Conservation (phyloP, 2,329 filamentous ascomycete species). For the Leptodontidium sp. region DNA sequence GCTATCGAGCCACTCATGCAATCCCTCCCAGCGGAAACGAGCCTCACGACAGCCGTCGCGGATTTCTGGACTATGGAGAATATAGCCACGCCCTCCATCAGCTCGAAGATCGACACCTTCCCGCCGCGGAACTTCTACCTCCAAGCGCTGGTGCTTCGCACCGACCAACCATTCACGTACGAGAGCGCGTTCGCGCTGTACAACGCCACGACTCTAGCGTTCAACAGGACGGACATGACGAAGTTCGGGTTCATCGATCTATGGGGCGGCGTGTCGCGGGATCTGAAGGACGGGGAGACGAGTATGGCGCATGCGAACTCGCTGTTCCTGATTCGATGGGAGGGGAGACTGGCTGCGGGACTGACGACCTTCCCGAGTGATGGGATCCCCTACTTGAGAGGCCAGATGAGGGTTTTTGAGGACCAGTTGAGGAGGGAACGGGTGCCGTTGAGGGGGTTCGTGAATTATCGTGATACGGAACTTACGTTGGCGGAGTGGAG, state of each 20-base stretch:
- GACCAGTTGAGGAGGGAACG: constrained; percentile 14
- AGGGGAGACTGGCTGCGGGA: constrained; percentile 16
- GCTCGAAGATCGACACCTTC: constrained; percentile 11
- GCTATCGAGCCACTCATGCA: constrained; percentile 20
- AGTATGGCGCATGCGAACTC: constrained; percentile 17
- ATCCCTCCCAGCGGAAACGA: neutral
- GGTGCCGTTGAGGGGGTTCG: constrained; percentile 19
- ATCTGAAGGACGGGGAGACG: constrained; percentile 8
- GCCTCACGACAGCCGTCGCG: constrained; percentile 11
- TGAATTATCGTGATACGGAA: constrained; percentile 23
- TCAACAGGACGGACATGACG: constrained; percentile 24
- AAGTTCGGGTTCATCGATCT: constrained; percentile 27
- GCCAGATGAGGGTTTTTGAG: constrained; percentile 13
- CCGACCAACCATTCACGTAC: constrained; percentile 18
- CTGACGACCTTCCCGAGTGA: constrained; percentile 18
- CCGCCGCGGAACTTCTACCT: constrained; percentile 26
- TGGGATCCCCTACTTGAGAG: constrained; percentile 16
- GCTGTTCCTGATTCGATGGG: constrained; percentile 22
- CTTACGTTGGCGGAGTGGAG: constrained; percentile 19
- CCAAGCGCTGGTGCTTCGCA: constrained; percentile 15
- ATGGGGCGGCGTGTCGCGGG: constrained; percentile 14
- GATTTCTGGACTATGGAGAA: constrained; percentile 26
- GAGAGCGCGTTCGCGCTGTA: constrained; percentile 21
- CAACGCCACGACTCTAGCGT: constrained; percentile 10
- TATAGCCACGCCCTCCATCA: constrained; percentile 16